Conservation (phyloP, 129 eudicot species). For the Tagetes patula region DNA sequence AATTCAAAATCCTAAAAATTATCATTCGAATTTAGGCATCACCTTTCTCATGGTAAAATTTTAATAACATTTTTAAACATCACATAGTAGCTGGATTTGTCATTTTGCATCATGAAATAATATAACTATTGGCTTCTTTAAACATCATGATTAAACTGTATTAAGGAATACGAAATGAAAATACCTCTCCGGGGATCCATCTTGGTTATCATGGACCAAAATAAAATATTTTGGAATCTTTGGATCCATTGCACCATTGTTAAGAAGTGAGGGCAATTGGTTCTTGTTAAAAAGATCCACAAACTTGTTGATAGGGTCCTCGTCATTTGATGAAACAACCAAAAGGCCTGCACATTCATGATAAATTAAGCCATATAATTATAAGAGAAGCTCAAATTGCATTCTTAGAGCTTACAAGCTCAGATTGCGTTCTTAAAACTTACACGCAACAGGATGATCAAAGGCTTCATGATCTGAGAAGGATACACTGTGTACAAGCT, state of each 20-base stretch:
- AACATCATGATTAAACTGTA: background rate
- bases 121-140: slow-evolving; percentile 1
- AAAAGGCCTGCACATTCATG: slow-evolving; percentile 66
- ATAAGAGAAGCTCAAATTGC: background rate
- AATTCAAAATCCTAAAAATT: background rate
- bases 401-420: slow-evolving; percentile 42
- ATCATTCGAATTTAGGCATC: background rate
- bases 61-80: background rate
- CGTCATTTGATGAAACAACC: slow-evolving; percentile 89
- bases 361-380: slow-evolving; percentile 1
- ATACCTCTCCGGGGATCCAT: slow-evolving; percentile 67
- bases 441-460: slow-evolving; percentile 98
- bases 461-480: slow-evolving; percentile 97
- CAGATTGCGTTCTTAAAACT: slow-evolving; percentile 24
- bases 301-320: slow-evolving; percentile 78
- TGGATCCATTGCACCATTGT: slow-evolving; percentile 92
- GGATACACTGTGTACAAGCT: slow-evolving; percentile 71
- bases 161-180: slow-evolving; percentile 16
- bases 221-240: slow-evolving; percentile 76
- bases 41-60: slow-evolving; percentile 8
- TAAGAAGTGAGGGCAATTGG: slow-evolving; percentile 80
- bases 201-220: slow-evolving; percentile 81
- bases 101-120: slow-evolving; percentile 14
- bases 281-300: slow-evolving; percentile 76
- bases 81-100: background rate